phyloP scores from a whole-genome alignment of 495 filamentous ascomycete species.

The Annulohypoxylon bovei region DNA sequence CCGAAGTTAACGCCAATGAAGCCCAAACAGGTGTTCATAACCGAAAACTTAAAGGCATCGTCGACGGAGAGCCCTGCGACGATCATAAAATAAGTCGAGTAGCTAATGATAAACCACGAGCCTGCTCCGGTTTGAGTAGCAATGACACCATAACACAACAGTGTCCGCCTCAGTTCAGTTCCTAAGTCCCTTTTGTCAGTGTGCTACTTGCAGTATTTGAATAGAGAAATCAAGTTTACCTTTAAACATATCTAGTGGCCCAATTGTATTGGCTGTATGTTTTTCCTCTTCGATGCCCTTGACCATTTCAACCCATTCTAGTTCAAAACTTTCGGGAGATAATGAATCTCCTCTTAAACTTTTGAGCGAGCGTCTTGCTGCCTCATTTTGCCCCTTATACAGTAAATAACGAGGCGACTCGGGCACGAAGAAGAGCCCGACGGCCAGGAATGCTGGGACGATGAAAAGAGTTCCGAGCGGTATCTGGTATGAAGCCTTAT shows the following conservation, averaged over 20 bases:
- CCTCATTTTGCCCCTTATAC: slow-evolving; percentile 46
- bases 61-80: slow-evolving; percentile 50
- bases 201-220: slow-evolving; percentile 3
- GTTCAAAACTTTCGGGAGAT: slow-evolving; percentile 44
- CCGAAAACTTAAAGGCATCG: slow-evolving; percentile 52
- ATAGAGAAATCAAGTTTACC: slow-evolving; percentile 13
- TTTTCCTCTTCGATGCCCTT: slow-evolving; percentile 53
- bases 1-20: slow-evolving; percentile 53
- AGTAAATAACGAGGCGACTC: slow-evolving; percentile 64
- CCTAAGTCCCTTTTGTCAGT: slow-evolving; percentile 32
- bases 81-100: slow-evolving; percentile 54
- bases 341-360: slow-evolving; percentile 44
- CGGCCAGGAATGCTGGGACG: slow-evolving; percentile 58
- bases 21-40: slow-evolving; percentile 53
- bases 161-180: slow-evolving; percentile 51
- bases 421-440: slow-evolving; percentile 62
- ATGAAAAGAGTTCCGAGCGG: slow-evolving; percentile 64
- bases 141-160: slow-evolving; percentile 52
- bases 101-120: slow-evolving; percentile 55
- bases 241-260: slow-evolving; percentile 50
- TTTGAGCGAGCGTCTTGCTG: slow-evolving; percentile 46
- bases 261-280: slow-evolving; percentile 43
- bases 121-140: slow-evolving; percentile 49
- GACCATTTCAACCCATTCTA: slow-evolving; percentile 52
- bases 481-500: slow-evolving; percentile 58